Evolutionary conservation across 129 eudicot species (phyloP), one percentile per base, ranked within the genome.

Genomic region (Silybum marianum): DNA sequence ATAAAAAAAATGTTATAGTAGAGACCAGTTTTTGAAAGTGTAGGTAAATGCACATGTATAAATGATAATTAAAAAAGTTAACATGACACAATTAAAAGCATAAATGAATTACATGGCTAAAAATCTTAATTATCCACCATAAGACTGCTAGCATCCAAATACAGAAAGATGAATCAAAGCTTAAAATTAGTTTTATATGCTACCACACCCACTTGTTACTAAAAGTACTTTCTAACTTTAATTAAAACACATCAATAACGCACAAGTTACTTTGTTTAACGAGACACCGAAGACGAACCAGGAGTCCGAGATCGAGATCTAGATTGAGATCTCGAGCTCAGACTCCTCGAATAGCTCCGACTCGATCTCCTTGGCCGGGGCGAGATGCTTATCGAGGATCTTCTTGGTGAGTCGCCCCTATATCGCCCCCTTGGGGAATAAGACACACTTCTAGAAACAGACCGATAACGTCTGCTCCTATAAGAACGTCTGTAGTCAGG

Each of bases 371-470:
- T 90, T 71, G 87, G 75, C 9, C 83, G 73, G 2, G 78, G 91
- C 0, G 88, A 87, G 73, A 84, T 70, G 24, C 89, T 85, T 36
- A 86, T 82, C 77, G 80, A 81, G 1, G 44, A 77, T 9, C 66
- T 58, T 18, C 66, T 58, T 58, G 81, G 86, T 8, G 86, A 86
- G 62, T 68, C 70, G 22, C 92, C 79, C 70, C 91, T 91, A 78
- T 85, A 77, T 24, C 84, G 73, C 73, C 78, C 68, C 79, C 88
- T 82, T 7, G 97, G 96, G 4, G 86, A 83, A 77, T 82, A 76
- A 4, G 98, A 89, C 42, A 87, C 85, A 84, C 98, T 90, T 10
- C 89, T 76, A 16, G 95, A 94, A 12, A 85, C 65, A 23, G 88
- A 73, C 26, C 91, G 77, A 42, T 85, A 84, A 3, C 84, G 81